Base-by-base conservation (phyloP, 495 filamentous ascomycete species). In the Podospora australis region DNA sequence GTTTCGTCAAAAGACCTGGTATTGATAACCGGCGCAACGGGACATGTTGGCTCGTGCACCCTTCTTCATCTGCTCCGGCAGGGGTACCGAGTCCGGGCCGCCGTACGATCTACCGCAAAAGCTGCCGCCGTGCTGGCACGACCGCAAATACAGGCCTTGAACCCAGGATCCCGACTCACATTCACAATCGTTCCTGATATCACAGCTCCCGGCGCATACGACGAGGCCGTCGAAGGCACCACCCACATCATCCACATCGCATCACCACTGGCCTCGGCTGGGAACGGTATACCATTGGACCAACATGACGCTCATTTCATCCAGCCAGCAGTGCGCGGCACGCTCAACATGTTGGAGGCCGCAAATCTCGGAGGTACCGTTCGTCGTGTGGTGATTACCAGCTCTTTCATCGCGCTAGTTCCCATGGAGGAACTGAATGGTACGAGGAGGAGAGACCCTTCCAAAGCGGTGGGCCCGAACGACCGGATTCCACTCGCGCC, bases 261-360 rank as follows among this genome's bases (percentile, higher is more conserved):
- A 1, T 74, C 74, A 32, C 75, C 78, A 1, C 40, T 69, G 61
- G 81, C 82, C 43, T 68, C 68, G 50, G 75, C 72, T 40, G 67
- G 13, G 6, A 32, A 72, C 57, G 72, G 75, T 20, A 78, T 61
- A 6, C 53, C 57, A 2, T 30, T 48, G 4, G 38, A 38, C 26
- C 23, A 54, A 21, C 55, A 90, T 55, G 71, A 81, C 36, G 66
- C 80, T 50, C 79, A 82, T 62, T 79, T 88, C 54, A 61, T 91
- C 30, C 80, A 86, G 43, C 82, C 84, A 2, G 83, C 83, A 0
- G 75, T 87, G 52, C 80, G 78, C 50, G 86, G 87, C 29, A 94
- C 88, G 6, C 78, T 80, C 4, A 81, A 81, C 32, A 78, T 92
- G 28, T 64, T 94, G 35, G 79, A 83, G 44, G 79, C 83, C 1